A percentile compares a stretch with the other conserved stretches of the same genome.
Evolutionary conservation across 176 grass and related monocot species (phyloP).

Genomic region (Otatea glauca): DNA sequence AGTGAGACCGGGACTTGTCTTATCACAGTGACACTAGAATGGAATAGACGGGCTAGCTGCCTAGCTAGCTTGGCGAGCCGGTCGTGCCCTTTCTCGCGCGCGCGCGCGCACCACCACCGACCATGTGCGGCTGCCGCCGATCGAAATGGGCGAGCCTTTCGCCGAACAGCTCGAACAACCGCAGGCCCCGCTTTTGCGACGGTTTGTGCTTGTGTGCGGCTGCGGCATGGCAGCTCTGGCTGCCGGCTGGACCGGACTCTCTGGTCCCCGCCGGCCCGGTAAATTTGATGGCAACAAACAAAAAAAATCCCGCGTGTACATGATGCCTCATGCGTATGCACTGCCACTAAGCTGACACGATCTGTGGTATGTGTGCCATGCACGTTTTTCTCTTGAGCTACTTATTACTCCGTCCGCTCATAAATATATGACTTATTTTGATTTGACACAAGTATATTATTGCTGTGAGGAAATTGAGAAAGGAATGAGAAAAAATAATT

Average conservation of each 20-base stretch:
- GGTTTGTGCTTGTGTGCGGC: background rate
- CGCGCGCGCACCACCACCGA: background rate
- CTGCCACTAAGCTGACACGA: background rate
- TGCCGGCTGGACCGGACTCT: background rate
- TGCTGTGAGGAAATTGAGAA: no score
- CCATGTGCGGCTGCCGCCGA: slow-evolving; percentile 51
- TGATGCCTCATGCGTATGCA: background rate
- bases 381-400: no score
- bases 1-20: slow-evolving; percentile 24
- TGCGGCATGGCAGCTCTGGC: slow-evolving; percentile 17
- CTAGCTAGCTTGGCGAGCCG: background rate
- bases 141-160: background rate
- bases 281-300: background rate
- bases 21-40: background rate
- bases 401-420: no score
- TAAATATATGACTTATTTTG: no score
- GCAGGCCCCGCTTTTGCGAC: background rate
- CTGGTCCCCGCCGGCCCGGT: background rate
- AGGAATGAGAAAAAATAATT: no score
- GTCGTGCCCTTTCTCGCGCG: background rate
- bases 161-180: background rate
- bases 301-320: no score
- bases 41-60: background rate
- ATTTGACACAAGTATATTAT: no score
- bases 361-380: background rate